These are phyloP conservation scores for Nemania diffusa DNA, from an alignment of 2,329 filamentous ascomycete species.

Conservation along the genomic window DNA sequence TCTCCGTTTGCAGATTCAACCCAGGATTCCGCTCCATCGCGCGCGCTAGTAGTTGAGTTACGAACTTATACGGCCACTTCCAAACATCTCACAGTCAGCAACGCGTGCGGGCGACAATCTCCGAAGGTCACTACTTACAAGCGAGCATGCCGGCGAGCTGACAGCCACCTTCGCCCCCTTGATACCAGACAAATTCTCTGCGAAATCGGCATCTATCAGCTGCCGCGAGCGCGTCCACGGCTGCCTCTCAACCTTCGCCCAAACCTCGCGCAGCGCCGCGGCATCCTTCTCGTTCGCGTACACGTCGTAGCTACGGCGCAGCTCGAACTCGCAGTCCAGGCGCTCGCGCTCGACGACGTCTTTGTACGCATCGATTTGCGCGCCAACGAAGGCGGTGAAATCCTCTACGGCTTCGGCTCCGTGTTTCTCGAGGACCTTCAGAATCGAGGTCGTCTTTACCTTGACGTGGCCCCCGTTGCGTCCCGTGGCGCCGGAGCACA, in stretches of 20 bases:
- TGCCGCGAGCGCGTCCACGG: constrained; percentile 27
- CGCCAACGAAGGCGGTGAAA: constrained; percentile 15
- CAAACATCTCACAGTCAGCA: too few relatives aligned
- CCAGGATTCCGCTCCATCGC: constrained; percentile 30
- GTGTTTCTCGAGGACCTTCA: too few relatives aligned
- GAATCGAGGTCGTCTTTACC: too few relatives aligned
- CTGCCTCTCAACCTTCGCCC: constrained; percentile 5
- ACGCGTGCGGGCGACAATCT: too few relatives aligned
- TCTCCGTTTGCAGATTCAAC: constrained; percentile 39
- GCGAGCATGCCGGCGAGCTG: constrained; percentile 34
- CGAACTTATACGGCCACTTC: constrained; percentile 39
- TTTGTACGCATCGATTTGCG: constrained; percentile 30
- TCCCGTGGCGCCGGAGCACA: constrained; percentile 46
- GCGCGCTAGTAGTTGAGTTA: constrained; percentile 47
- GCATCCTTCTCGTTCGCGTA: constrained; percentile 22
- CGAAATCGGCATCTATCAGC: constrained; percentile 17
- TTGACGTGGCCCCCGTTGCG: too few relatives aligned
- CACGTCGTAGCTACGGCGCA: constrained; percentile 35
- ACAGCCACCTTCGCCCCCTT: constrained; percentile 22
- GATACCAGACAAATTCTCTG: constrained; percentile 24
- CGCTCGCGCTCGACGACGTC: constrained; percentile 31
- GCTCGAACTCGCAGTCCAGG: constrained; percentile 37
- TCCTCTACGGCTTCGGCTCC: too few relatives aligned
- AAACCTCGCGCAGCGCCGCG: neutral
- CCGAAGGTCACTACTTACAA: constrained; percentile 15